Evolutionary conservation across 2,329 filamentous ascomycete genomes (phyloP), one percentile per base, ranked within the genome.

Genomic region (Paraconiothyrium brasiliense): DNA sequence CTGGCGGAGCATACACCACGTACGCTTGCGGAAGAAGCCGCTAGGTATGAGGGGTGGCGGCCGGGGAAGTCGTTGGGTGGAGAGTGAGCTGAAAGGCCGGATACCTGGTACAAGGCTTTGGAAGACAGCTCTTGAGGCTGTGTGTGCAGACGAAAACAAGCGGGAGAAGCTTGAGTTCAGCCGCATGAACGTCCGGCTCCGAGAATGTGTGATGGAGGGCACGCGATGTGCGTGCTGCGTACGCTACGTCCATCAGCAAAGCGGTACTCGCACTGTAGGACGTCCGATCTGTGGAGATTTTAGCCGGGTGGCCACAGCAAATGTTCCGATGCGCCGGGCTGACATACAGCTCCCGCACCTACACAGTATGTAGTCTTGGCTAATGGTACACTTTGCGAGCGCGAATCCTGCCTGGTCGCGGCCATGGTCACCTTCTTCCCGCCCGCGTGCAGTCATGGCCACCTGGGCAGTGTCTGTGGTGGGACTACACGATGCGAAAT

Each of bases 1-100:
- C 57, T 79, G 63, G 57, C 62, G 1, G 83, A 70, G 75, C 76
- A 78, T 60, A 81, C 71, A 50, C 78, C 78, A 24, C 80, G 78
- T 66, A 80, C 79, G 51, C 79, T 80, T 24, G 79, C 75, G 55
- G 69, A 69, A 39, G 78, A 83, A 72, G 79, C 61, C 72, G 83
- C 78, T 72, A 79, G 69, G 65, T 83, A 71, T 69, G 74, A 67
- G 79, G 82, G 67, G 44, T 79, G 79, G 79, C 78, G 52, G 56
- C 76, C 76, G 6, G 76, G 76, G 14, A 73, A 68, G 62, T 75
- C 74, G 41, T 55, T 77, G 47, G 72, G 70, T 9, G 66, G 60
- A 24, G 66, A 63, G 34, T 67, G 46, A 64, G 55, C 20, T 8
- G 2, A 39, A 13, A 8, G 24, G 46, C 37, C n/a, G 37, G 14